Evolutionary conservation across 441 rosid species (phyloP), one percentile per base, ranked within the genome.

Genomic region (Croton setiger): DNA sequence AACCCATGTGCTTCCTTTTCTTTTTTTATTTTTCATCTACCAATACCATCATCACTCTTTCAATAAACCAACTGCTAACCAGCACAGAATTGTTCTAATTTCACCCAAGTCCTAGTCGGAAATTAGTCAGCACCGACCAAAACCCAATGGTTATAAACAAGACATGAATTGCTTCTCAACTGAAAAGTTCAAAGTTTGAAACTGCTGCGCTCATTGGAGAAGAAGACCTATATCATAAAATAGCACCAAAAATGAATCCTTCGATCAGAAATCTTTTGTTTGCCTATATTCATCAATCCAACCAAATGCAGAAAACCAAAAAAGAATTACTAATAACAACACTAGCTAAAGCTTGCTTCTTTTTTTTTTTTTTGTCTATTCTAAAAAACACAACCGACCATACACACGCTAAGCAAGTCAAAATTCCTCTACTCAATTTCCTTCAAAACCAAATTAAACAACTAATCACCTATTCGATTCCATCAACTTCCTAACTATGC

Each of bases 401-500:
- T 27, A 69, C 63, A 35, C 77, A 72, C 44, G 63, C 78, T 75
- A 61, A 52, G 56, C 49, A 68, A 55, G 79, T 58, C 72, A 72
- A 75, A 82, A 76, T 64, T 70, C 71, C 64, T 66, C 74, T 53
- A 70, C 69, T 63, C 64, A 59, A 70, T 58, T 74, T 69, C 71
- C 76, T 59, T 76, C 54, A 68, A 35, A 69, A 71, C 41, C 18
- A 65, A 67, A 60, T 47, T 58, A 47, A 55, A 69, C 53, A 58
- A 66, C 76, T 60, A 69, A 47, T 49, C 41, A 59, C 71, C 74
- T 66, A 51, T 48, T 35, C 64, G 74, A 60, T 73, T 74, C 68
- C 79, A 70, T 63, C 76, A 78, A 70, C 39, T 53, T 44, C 69
- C 86, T 82, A 74, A 74, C 74, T 75, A 80, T 75, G 76, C 83